These are phyloP conservation scores for Astragalus membranaceus DNA, from an alignment of 306 rosid genomes.

Conservation along the genomic window DNA sequence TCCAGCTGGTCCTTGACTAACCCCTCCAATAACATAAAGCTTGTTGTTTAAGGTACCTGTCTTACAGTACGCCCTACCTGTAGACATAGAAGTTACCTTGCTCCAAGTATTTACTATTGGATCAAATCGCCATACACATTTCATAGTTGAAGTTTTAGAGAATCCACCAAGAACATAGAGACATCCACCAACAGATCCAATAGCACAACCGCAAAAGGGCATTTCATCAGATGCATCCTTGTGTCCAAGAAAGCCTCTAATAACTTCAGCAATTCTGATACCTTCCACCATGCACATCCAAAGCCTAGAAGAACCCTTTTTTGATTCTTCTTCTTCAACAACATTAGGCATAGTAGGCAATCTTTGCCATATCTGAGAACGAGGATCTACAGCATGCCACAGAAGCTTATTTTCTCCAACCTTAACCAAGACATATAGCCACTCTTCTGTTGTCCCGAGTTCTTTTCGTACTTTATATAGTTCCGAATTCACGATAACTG, in stretches of 20 bases:
- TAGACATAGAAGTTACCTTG: conserved; percentile 68
- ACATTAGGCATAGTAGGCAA: conserved; percentile 70
- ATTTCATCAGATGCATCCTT: conserved; percentile 69
- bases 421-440: conserved; percentile 79
- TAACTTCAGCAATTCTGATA: conserved; percentile 59
- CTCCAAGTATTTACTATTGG: conserved; percentile 64
- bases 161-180: conserved; percentile 93
- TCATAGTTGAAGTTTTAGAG: conserved; percentile 69
- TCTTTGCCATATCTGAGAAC: conserved; percentile 73
- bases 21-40: conserved; percentile 95
- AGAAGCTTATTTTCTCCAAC: conserved; percentile 53
- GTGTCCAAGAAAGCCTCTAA: conserved; percentile 76
- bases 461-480: conserved; percentile 69
- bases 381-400: conserved; percentile 84
- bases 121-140: conserved; percentile 74
- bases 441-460: conserved; percentile 77
- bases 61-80: conserved; percentile 83
- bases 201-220: conserved; percentile 89
- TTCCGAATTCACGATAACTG: conserved; percentile 47
- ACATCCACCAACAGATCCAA: conserved; percentile 76
- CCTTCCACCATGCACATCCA: conserved; percentile 75
- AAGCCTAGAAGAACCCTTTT: conserved; percentile 46
- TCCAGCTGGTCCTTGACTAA: conserved; percentile 77
- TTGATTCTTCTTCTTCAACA: conserved; percentile 45
- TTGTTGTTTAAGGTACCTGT: conserved; percentile 74